Percentiles rank a stretch among this genome's conserved stretches.
These are phyloP conservation scores for Sergeia podlipaevii DNA, from an alignment of 208 protist genomes.

Conservation along the genomic window DNA sequence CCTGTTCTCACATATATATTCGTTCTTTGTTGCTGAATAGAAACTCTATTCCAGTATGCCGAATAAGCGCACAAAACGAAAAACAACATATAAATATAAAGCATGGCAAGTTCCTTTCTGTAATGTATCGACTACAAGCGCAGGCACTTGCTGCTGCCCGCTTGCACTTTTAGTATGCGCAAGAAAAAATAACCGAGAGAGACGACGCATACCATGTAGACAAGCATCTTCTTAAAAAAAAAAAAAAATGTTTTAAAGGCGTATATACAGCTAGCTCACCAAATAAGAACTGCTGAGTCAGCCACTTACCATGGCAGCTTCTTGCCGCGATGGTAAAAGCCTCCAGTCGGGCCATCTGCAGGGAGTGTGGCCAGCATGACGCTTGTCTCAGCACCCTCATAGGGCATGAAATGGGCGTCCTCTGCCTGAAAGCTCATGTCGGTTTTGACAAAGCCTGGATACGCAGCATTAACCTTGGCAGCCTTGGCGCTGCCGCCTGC, in stretches of 20 bases:
- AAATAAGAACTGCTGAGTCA: not conserved
- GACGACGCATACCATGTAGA: too few species aligned
- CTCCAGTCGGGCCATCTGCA: slow-evolving; percentile 59
- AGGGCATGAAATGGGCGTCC: slow-evolving; percentile 30
- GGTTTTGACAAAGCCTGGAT: slow-evolving; percentile 72
- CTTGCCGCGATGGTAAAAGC: slow-evolving; percentile 72
- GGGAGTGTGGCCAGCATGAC: slow-evolving; percentile 77
- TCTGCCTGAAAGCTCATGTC: slow-evolving; percentile 53
- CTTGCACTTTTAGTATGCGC: slow-evolving; percentile 6
- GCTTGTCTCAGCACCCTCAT: slow-evolving; percentile 69
- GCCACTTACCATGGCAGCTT: slow-evolving; percentile 51
- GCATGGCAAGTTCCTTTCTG: too few species aligned
- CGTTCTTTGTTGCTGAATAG: too few species aligned
- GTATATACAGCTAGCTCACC: not conserved
- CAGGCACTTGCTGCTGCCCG: too few species aligned
- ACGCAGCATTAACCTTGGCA: slow-evolving; percentile 55
- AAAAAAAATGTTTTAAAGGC: slow-evolving; percentile 8
- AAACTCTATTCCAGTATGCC: too few species aligned
- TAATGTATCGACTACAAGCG: too few species aligned
- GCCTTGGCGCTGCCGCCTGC: slow-evolving; percentile 24
- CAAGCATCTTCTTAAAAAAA: slow-evolving; percentile 1
- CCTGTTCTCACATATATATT: too few species aligned
- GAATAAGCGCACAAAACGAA: too few species aligned
- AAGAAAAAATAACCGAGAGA: slow-evolving; percentile 5
- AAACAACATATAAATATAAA: too few species aligned